phyloP scores from a whole-genome alignment of 805 yeast species.

The Myxozyma vanderwaltii region DNA sequence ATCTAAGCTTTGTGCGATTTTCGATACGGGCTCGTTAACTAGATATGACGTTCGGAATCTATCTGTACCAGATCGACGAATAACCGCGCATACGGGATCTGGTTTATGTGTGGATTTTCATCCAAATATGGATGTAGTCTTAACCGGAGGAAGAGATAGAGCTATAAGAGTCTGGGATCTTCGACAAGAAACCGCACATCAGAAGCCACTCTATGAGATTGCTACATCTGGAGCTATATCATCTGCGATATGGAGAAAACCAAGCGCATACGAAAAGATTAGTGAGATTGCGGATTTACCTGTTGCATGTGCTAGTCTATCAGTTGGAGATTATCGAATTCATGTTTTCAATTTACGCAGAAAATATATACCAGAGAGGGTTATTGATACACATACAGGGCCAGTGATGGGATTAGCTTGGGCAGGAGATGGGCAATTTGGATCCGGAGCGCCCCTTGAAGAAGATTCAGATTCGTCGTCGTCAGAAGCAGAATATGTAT shows the following conservation, averaged over 20 bases:
- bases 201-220: conserved; percentile 66
- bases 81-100: conserved; percentile 90
- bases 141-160: conserved; percentile 92
- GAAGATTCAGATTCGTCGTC: not conserved
- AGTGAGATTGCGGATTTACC: conserved; percentile 51
- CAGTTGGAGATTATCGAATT: conserved; percentile 63
- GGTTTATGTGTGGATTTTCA: conserved; percentile 89
- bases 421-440: conserved; percentile 40
- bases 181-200: conserved; percentile 39
- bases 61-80: conserved; percentile 58
- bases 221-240: conserved; percentile 77
- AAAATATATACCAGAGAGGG: conserved; percentile 67
- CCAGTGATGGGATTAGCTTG: conserved; percentile 61
- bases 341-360: conserved; percentile 71
- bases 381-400: conserved; percentile 52
- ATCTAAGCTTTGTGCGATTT: conserved; percentile 70
- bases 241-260: conserved; percentile 67
- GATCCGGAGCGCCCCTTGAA: conserved; percentile 6
- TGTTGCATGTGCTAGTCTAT: conserved; percentile 71
- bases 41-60: conserved; percentile 84
- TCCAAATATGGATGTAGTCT: conserved; percentile 75
- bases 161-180: conserved; percentile 76
- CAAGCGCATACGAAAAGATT: conserved; percentile 42
- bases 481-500: not conserved
- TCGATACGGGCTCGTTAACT: conserved; percentile 85